Evolutionary conservation across 805 yeast species (phyloP), one percentile per base, ranked within the genome.

Genomic region (Suhomyces faveliae): DNA sequence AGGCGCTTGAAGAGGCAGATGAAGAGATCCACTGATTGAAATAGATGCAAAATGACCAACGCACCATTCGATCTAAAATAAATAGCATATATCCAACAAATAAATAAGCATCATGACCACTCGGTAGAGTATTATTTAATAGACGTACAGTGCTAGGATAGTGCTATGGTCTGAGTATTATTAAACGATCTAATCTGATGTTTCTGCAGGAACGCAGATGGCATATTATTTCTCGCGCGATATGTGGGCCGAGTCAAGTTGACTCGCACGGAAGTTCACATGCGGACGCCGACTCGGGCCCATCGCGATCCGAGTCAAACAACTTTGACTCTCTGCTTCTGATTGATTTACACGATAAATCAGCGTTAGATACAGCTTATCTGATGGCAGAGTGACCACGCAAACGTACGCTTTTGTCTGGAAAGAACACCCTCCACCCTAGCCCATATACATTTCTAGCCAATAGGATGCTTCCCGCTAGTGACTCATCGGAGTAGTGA

Each of bases 401-500:
- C 37, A 4, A 33, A 15, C 21, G n/a, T 17, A 15, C 37, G 30
- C 30, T 27, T 27, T 27, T 15, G 9, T 27, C 30, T 27, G 9
- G 11, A 27, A 27, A 5, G 9, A 27, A n/a, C 30, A 9, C 30
- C 30, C 12, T n/a, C 6, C 30, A 27, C 30, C 15, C 7, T 27
- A 9, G 15, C 15, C 21, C 8, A 17, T 12, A 7, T 11, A 17
- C 20, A 15, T 17, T 33, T 17, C 44, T 22, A 42, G 44, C 44
- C 44, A 30, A 42, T 42, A 33, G 30, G 20, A 29, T 8, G 5
- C 13, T 11, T 9, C 25, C 13, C n/a, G 12, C 24, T 17, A 33
- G 25, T 43, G 46, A 43, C 42, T 43, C 46, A 43, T 43, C 46
- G 33, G 23, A 19, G 13, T n/a, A 35, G 42, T 35, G 30, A 35